Conservation (phyloP, 352 stramenopile species). For the Globisporangium okanoganense region DNA sequence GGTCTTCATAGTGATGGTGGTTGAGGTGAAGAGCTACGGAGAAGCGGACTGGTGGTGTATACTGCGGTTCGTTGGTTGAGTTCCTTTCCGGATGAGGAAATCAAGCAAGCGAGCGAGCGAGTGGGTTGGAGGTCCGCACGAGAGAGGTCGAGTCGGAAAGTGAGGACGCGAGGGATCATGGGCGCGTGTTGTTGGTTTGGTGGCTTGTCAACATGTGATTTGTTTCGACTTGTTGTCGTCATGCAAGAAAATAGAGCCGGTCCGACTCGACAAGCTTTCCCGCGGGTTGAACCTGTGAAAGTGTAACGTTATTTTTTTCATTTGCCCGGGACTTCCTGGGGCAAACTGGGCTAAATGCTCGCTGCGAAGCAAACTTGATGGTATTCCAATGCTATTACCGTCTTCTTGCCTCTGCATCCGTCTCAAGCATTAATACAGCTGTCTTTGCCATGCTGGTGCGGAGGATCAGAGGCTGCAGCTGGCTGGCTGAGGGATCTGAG, state of each 20-base stretch:
- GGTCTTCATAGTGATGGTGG: constrained; percentile 8
- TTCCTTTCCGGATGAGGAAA: constrained; percentile 12
- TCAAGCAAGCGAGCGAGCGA: constrained; percentile 6
- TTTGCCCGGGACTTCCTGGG: neutral
- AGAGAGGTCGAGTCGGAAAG: constrained; percentile 9
- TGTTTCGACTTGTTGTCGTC: no score
- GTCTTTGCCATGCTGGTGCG: neutral
- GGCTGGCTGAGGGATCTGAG: neutral
- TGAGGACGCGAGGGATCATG: no score
- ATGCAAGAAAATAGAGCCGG: no score
- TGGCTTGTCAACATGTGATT: no score
- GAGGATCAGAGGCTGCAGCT: neutral
- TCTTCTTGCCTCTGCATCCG: neutral
- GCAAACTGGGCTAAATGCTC: neutral
- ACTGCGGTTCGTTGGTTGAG: constrained; percentile 1
- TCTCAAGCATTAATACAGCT: neutral
- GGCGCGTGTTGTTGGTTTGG: no score
- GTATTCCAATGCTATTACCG: neutral
- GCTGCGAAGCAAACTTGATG: neutral
- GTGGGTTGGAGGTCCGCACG: constrained; percentile 3
- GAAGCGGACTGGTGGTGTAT: neutral
- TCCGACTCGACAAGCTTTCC: no score
- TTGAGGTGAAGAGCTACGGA: neutral
- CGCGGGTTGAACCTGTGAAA: no score
- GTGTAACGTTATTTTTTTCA: neutral